Evolutionary conservation across 2,329 filamentous ascomycete genomes (phyloP), one percentile per base, ranked within the genome.

Genomic region (Metarhizium robertsii): DNA sequence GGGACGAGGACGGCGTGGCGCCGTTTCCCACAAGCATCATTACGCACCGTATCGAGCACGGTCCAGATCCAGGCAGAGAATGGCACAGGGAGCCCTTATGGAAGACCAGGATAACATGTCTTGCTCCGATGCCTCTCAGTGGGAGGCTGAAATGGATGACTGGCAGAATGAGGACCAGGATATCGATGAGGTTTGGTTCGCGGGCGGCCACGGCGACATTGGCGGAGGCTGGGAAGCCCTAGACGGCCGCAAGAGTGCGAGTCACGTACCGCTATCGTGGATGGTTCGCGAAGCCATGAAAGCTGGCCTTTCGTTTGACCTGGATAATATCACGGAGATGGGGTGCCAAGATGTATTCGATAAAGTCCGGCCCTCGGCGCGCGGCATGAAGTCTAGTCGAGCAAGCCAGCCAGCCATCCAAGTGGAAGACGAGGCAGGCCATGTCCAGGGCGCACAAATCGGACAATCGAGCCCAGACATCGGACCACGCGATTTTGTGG

Each of bases 181-280:
- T 61, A 86, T 92, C 50, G 80, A 88, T 57, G 89, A 94, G 63
- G 80, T 92, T 1, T 89, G 86, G 86, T 94, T 94, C 63, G 78
- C 88, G 0, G 89, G 89, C 8, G 84, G 85, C 11, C 89, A 95
- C 59, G 88, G 83, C 2, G 88, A 92, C 59, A 83, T 92, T 34
- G 88, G 88, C 1, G 88, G 88, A 10, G 88, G 88, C 0, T 91
- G 87, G 88, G 79, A 81, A 52, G 71, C 79, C 4, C 71, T 81
- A 0, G 67, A 73, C 0, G 73, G 74, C 1, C 77, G 75, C 29
- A 87, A 88, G 64, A 78, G 84, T 7, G 74, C 87, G 29, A 87
- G 84, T 60, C 85, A 89, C 61, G 77, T 85, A 1, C 84, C 86
- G 0, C 73, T 89, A 2, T 79, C 85, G 0, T 89, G 86, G 80